Conservation (phyloP, 1,139 yeast genomes). For the Hyphopichia wangnamkhiaoensis region DNA sequence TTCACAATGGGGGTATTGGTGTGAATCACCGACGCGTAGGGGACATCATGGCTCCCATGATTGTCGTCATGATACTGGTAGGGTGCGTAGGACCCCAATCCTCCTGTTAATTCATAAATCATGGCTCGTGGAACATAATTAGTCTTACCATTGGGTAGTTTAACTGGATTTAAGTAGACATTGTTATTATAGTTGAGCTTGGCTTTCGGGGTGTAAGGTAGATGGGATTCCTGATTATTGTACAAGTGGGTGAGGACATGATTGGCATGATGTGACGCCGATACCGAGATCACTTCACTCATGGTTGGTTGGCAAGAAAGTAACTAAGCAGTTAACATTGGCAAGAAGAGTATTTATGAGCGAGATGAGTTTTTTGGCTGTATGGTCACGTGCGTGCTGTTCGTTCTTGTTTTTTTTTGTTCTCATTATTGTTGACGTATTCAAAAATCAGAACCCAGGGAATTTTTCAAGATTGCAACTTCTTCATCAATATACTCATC, state of each 20-base stretch:
- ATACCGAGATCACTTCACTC: constrained; percentile 72
- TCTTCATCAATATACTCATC: no score
- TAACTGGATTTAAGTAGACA: constrained; percentile 31
- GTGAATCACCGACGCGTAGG: constrained; percentile 6
- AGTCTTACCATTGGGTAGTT: constrained; percentile 45
- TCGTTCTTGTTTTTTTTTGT: not conserved
- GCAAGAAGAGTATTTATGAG: no score
- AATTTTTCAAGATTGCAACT: no score
- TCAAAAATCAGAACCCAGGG: not conserved
- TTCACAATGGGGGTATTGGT: constrained; percentile 25
- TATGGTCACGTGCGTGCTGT: not conserved
- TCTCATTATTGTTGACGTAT: not conserved
- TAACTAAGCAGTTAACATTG: no score
- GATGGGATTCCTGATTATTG: constrained; percentile 72
- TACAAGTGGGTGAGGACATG: constrained; percentile 77
- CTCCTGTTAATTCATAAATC: constrained; percentile 73
- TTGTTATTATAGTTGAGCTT: constrained; percentile 29
- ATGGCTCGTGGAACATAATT: constrained; percentile 79
- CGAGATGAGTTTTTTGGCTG: no score
- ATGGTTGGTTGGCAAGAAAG: constrained; percentile 25
- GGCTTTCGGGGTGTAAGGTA: constrained; percentile 45
- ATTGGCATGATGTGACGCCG: constrained; percentile 72
- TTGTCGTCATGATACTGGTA: constrained; percentile 48
- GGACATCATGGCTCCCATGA: constrained; percentile 9
- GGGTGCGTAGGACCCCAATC: constrained; percentile 60